These are phyloP conservation scores for Helichrysum umbraculigerum DNA, from an alignment of 129 eudicot genomes.

Conservation along the genomic window DNA sequence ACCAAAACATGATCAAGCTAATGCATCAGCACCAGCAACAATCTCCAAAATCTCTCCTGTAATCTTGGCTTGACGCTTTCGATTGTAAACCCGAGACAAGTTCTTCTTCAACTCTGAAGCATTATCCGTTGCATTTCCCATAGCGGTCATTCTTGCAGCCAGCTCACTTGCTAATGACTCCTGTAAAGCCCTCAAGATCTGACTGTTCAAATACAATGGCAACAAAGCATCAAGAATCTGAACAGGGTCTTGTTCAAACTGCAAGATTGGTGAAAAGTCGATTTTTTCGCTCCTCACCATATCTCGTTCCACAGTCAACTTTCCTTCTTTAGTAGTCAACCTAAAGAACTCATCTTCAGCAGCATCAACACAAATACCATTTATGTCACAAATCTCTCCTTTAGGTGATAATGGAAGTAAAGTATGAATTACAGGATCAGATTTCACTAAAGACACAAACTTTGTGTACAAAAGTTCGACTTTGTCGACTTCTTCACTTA, in stretches of 20 bases:
- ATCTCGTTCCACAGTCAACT: slow-evolving; percentile 48
- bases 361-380: slow-evolving; percentile 53
- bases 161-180: slow-evolving; percentile 66
- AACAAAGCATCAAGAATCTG: slow-evolving; percentile 62
- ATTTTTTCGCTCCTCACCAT: slow-evolving; percentile 19
- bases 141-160: slow-evolving; percentile 62
- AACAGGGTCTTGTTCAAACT: slow-evolving; percentile 61
- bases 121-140: slow-evolving; percentile 58
- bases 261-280: slow-evolving; percentile 44
- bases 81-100: slow-evolving; percentile 42
- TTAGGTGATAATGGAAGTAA: slow-evolving; percentile 51
- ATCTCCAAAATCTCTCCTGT: slow-evolving; percentile 64
- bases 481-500: slow-evolving; percentile 61
- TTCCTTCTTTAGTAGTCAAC: slow-evolving; percentile 58
- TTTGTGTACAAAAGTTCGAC: slow-evolving; percentile 62
- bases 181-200: slow-evolving; percentile 61
- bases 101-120: slow-evolving; percentile 51
- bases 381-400: slow-evolving; percentile 51
- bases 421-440: slow-evolving; percentile 56
- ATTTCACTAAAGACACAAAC: slow-evolving; percentile 52
- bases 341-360: slow-evolving; percentile 60
- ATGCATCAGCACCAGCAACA: slow-evolving; percentile 49
- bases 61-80: slow-evolving; percentile 55
- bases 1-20: slow-evolving; percentile 21
- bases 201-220: slow-evolving; percentile 63